These are phyloP conservation scores for Alternaria gansuensis DNA, from an alignment of 2,329 filamentous ascomycete species.

Conservation along the genomic window DNA sequence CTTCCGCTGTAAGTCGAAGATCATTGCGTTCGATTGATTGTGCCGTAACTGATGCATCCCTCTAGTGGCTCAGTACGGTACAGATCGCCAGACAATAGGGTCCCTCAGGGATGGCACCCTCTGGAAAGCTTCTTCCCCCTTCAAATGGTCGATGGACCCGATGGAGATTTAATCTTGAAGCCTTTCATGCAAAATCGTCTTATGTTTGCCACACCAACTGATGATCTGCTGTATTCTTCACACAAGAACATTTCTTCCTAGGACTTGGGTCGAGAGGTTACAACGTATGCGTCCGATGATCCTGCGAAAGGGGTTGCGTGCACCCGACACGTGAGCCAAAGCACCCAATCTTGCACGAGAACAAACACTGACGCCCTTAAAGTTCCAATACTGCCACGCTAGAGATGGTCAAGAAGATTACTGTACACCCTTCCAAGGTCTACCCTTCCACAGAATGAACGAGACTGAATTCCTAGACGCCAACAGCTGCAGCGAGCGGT, in stretches of 20 bases:
- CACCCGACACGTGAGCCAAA: not conserved
- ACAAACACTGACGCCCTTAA: not conserved
- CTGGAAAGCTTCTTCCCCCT: not conserved
- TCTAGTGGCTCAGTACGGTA: not conserved
- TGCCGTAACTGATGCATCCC: not conserved
- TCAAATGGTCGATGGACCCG: not conserved
- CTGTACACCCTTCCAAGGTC: not conserved
- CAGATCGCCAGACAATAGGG: not conserved
- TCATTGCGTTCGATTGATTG: not conserved
- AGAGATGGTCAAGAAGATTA: constrained; percentile 6
- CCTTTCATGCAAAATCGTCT: not conserved
- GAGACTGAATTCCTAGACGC: not conserved
- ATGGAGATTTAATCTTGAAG: not conserved
- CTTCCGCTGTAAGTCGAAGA: not conserved
- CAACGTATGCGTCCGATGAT: not conserved
- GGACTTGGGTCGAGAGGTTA: too few relatives aligned
- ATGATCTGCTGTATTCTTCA: not conserved
- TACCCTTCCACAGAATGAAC: not conserved
- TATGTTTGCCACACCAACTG: not conserved
- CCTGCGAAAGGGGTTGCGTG: not conserved
- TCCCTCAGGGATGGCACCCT: not conserved
- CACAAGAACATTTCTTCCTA: not conserved
- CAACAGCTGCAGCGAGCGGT: not conserved
- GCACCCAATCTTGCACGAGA: too few relatives aligned
- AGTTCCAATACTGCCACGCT: not conserved